A percentile compares a stretch with the other conserved stretches of the same genome.
Evolutionary conservation across 805 yeast species (phyloP).

Genomic region (Millerozyma miso): DNA sequence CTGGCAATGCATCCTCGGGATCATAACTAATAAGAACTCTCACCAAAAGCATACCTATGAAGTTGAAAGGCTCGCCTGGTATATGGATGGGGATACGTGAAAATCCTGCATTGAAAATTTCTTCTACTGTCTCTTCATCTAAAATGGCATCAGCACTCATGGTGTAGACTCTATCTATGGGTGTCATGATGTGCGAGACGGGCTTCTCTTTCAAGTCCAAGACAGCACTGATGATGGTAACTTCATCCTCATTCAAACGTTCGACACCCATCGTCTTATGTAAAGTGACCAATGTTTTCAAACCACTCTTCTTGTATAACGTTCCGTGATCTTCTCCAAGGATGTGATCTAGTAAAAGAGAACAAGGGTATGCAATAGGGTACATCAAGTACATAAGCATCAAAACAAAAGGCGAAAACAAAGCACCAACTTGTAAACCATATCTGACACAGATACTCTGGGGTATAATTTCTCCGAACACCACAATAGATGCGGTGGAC

Average conservation of each 20-base stretch:
- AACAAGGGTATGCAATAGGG: constrained; percentile 90
- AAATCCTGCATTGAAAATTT: constrained; percentile 89
- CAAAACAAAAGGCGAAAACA: constrained; percentile 84
- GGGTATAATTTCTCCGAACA: constrained; percentile 95
- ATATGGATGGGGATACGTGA: constrained; percentile 91
- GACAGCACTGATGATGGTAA: constrained; percentile 91
- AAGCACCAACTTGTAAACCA: constrained; percentile 87
- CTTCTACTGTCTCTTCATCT: constrained; percentile 81
- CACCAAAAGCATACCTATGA: constrained; percentile 92
- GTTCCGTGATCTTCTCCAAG: constrained; percentile 97
- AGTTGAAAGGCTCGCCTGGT: constrained; percentile 84
- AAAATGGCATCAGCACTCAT: constrained; percentile 78
- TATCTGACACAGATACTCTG: constrained; percentile 90
- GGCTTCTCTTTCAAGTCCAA: constrained; percentile 89
- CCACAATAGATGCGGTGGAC: constrained; percentile 88
- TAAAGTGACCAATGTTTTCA: constrained; percentile 87
- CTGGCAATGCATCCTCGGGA: constrained; percentile 92
- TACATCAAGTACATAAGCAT: constrained; percentile 82
- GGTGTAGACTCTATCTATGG: constrained; percentile 83
- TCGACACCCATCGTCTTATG: constrained; percentile 96
- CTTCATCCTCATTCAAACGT: constrained; percentile 89
- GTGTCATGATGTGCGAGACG: constrained; percentile 88
- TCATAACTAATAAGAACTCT: constrained; percentile 91
- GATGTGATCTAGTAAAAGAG: constrained; percentile 70
- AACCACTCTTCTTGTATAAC: constrained; percentile 85